Base-by-base conservation (phyloP, 2,329 filamentous ascomycete genomes). In the Ceratocystis cubensis region DNA sequence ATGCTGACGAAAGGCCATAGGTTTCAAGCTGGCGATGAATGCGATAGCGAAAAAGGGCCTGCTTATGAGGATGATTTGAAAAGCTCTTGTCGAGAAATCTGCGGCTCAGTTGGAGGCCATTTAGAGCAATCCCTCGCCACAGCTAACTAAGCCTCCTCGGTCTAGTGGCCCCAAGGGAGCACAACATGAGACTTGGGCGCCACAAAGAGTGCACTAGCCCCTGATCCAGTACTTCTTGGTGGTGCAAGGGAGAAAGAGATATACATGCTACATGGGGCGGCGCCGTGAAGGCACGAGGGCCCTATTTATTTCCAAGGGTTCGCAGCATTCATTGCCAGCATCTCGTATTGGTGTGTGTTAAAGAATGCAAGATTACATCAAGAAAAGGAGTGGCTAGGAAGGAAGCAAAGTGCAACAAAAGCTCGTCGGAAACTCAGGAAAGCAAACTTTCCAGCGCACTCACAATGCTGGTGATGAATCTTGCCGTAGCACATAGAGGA, bases 111-210 rank as follows among this genome's bases (percentile, higher is more conserved):
- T 59, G 56, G 10, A n/a, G 8, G 17, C 30, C 56, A 37, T 15
- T 37, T 59, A 37, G 56, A 33, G 30, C 17, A n/a, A 59, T 59
- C 56, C 56, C 28, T 37, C 6, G 56, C 28, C 17, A 59, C 17
- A 15, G 30, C 28, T n/a, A 59, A n/a, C 56, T n/a, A 59, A 17
- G 28, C 56, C 56, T 59, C 56, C 25, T 37, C 56, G 13, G 15
- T 20, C 28, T 37, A 59, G 13, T 30, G 2, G 56, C 22, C 28
- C 13, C 56, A 50, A 48, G 61, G 61, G 61, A 48, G 41, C 41
- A 63, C 61, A 46, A 41, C 37, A 46, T 45, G 61, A 63, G 61
- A 63, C 44, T 59, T 25, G 8, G 56, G 28, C 3, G 56, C 22
- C 28, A 59, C 56, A 30, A 37, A 59, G 33, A 37, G 7, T n/a